A percentile compares a stretch with the other conserved stretches of the same genome.
Evolutionary conservation across 1,284 basidiomycete species (phyloP).

Genomic region (Lentinus polychrous): DNA sequence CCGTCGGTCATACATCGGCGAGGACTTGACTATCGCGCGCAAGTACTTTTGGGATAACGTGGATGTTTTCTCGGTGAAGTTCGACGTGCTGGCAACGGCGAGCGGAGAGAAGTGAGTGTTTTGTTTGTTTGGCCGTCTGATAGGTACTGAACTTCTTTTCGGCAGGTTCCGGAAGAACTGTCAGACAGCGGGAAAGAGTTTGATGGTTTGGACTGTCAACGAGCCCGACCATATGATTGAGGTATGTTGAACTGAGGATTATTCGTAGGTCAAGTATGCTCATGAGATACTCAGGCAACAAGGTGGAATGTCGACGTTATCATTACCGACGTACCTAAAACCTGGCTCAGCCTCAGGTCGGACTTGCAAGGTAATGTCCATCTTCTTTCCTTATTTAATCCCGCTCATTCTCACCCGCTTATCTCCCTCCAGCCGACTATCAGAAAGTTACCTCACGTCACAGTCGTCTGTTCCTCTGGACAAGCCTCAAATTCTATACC

Average conservation of each 20-base stretch:
- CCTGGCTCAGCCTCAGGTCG: constrained; percentile 66
- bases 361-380: constrained; percentile 59
- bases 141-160: not conserved
- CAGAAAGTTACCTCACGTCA: constrained; percentile 54
- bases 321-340: constrained; percentile 80
- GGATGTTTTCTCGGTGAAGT: constrained; percentile 85
- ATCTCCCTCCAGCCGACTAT: constrained; percentile 48
- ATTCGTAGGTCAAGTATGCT: not conserved
- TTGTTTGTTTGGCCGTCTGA: not conserved
- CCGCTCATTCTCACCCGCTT: not conserved
- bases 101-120: constrained; percentile 64
- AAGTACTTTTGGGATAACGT: constrained; percentile 91
- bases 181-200: constrained; percentile 72
- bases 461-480: constrained; percentile 73
- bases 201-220: constrained; percentile 98
- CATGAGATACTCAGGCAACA: constrained; percentile 51
- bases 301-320: constrained; percentile 89
- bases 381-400: no score
- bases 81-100: constrained; percentile 63
- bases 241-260: constrained; percentile 29
- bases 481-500: constrained; percentile 53
- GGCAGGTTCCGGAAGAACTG: constrained; percentile 74
- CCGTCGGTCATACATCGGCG: constrained; percentile 82
- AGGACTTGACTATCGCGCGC: constrained; percentile 61
- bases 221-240: constrained; percentile 91